Base-by-base conservation (phyloP, 768 basidiomycete species). In the Phylloporus sp. region DNA sequence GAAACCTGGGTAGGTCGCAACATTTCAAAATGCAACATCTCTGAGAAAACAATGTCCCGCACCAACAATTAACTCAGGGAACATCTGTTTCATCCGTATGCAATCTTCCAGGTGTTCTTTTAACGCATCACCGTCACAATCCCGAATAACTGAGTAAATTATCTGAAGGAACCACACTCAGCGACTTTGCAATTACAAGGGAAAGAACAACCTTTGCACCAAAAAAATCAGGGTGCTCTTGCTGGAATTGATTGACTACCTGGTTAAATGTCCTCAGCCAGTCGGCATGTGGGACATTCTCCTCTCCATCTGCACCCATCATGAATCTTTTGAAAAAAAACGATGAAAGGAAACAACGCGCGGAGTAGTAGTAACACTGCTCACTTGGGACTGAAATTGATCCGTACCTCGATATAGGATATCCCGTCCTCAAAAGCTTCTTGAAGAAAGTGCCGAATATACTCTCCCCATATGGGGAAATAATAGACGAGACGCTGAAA, bases 31-130 rank as follows among this genome's bases (percentile, higher is more conserved):
- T 32, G 24, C 52, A 20, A 28, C n/a, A 26, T 8, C 17, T 21
- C 3, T 3, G 20, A 22, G 24, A n/a, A 28, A 14, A 23, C 14
- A n/a, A 6, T 27, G 33, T 36, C 26, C 33, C 68, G 18, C 22
- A 79, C 85, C 86, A 34, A 78, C 77, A 37, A 90, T 82, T 27
- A 86, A 64, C 53, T 86, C 74, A 18, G 86, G 86, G 57, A 86
- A 89, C 45, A 79, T 77, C 59, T 84, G 77, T 63, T 87, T 89
- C 49, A 90, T 69, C 8, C 69, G 66, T 42, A 90, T 78, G 53
- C 87, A 86, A 54, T 90, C 87, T 46, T 85, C 81, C n/a, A 81
- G 63, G 59, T 81, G 82, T 76, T 75, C 79, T 23, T 77, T 75
- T 13, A 90, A 58, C 47, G 79, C 77, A 37, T 82, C 78, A 8